These are phyloP conservation scores for Arabis hirsuta DNA, from an alignment of 345 rosid species.

Conservation along the genomic window DNA sequence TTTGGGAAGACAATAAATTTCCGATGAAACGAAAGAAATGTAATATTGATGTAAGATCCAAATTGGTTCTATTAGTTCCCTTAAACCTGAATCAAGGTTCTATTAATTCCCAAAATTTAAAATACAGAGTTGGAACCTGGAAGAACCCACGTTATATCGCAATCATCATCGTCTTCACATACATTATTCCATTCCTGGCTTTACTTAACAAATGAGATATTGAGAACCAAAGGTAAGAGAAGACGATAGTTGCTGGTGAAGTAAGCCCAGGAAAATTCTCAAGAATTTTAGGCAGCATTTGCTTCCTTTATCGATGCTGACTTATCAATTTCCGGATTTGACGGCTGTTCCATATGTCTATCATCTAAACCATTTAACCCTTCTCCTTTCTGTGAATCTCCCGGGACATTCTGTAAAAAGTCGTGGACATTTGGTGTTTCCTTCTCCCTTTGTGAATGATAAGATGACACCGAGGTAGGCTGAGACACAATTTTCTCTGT, in stretches of 20 bases:
- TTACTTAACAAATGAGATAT: conserved; percentile 7
- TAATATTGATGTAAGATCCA: background rate
- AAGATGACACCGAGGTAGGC: conserved; percentile 8
- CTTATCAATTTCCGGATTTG: background rate
- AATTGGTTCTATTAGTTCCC: background rate
- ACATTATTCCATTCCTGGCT: background rate
- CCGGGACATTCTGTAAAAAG: background rate
- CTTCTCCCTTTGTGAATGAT: conserved; percentile 15
- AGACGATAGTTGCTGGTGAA: background rate
- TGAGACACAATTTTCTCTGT: conserved; percentile 10
- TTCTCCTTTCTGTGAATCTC: conserved; percentile 25
- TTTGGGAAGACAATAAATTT: background rate
- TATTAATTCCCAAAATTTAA: background rate
- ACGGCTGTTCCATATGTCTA: conserved; percentile 24
- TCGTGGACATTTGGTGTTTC: conserved; percentile 7
- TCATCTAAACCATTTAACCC: background rate
- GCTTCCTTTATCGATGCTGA: conserved; percentile 10
- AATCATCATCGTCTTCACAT: background rate
- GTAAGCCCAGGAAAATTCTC: background rate
- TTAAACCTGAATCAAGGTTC: conserved; percentile 14
- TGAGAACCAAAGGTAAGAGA: conserved; percentile 3
- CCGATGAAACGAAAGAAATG: background rate
- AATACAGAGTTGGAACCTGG: background rate
- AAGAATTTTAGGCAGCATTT: background rate
- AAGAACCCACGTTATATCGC: conserved; percentile 2